Evolutionary conservation across 78 protist species (phyloP), one percentile per base, ranked within the genome.

Genomic region (Dictyostelium capitatum): DNA sequence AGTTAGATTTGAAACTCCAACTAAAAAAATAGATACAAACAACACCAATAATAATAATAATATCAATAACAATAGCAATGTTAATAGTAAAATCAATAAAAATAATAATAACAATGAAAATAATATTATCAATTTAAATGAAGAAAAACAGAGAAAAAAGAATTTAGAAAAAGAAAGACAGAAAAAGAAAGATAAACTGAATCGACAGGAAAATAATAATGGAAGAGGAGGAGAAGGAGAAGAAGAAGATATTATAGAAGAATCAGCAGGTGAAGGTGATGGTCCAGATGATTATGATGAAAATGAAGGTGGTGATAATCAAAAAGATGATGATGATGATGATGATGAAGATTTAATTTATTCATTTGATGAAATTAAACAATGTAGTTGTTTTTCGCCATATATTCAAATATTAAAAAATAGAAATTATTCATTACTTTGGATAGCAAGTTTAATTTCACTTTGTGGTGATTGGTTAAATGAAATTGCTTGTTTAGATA

Each of bases 381-480:
- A 46, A 9, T 85, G 32, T 48, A 43, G 50, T 47, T 85, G 72
- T 41, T 41, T 48, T 20, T 43, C 74, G 48, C 92, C 92, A 20
- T 85, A 85, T 59, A 0, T 46, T 41, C 37, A 65, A 56, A 15
- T 85, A 23, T 9, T 85, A n/a, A 20, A 37, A 25, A 85, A 85
- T 85, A 25, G 25, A 62, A 25, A 46, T 17, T 85, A 85, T 75
- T 19, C 56, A 14, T 75, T 65, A 12, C 47, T 59, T 17, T 85
- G 80, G 57, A 10, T 75, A 1, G 41, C 92, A 47, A 54, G 83
- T 48, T 51, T 85, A 62, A 75, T 85, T 20, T 85, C 92, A 46
- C 46, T 74, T 28, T 23, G 53, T 19, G 95, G 95, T 37, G 95
- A 90, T 54, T 90, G 95, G 95, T 82, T 90, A 10, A 90, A 90